Conservation (phyloP, 2,329 filamentous ascomycete species). For the Botrytis galanthina region DNA sequence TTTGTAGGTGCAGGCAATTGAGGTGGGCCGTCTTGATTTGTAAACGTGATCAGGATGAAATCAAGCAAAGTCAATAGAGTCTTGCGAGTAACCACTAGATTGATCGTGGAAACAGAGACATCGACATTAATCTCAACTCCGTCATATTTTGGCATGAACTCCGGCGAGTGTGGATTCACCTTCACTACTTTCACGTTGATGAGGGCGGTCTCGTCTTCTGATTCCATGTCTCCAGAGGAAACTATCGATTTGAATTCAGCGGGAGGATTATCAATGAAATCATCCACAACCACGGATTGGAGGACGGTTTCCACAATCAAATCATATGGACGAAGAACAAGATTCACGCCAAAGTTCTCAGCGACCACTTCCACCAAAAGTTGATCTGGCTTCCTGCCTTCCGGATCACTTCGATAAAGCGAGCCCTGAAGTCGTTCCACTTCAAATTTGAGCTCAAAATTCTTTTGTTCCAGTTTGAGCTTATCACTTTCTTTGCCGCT, state of each 20-base stretch:
- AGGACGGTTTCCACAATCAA: constrained; percentile 91
- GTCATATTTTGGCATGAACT: constrained; percentile 89
- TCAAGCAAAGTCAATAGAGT: constrained; percentile 90
- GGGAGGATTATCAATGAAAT: constrained; percentile 86
- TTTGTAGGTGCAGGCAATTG: constrained; percentile 38
- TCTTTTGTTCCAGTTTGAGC: constrained; percentile 78
- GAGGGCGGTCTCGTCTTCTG: constrained; percentile 75
- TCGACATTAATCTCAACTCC: constrained; percentile 92
- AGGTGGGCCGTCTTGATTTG: constrained; percentile 54
- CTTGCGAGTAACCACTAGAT: constrained; percentile 87
- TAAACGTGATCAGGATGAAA: constrained; percentile 91
- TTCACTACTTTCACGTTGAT: constrained; percentile 86
- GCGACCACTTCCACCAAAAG: constrained; percentile 89
- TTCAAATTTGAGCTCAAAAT: constrained; percentile 95
- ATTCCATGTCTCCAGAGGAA: constrained; percentile 73
- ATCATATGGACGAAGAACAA: constrained; percentile 85
- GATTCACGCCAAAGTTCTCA: constrained; percentile 81
- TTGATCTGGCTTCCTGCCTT: constrained; percentile 71
- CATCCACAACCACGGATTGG: constrained; percentile 82
- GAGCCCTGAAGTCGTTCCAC: constrained; percentile 94
- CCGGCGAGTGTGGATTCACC: constrained; percentile 86
- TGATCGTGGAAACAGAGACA: constrained; percentile 90
- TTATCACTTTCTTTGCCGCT: constrained; percentile 56
- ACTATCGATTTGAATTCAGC: constrained; percentile 95
- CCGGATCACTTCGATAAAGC: constrained; percentile 80